Evolutionary conservation across 1,139 yeast genomes (phyloP).

Genomic region (Hyphopichia pseudoburtonii): DNA sequence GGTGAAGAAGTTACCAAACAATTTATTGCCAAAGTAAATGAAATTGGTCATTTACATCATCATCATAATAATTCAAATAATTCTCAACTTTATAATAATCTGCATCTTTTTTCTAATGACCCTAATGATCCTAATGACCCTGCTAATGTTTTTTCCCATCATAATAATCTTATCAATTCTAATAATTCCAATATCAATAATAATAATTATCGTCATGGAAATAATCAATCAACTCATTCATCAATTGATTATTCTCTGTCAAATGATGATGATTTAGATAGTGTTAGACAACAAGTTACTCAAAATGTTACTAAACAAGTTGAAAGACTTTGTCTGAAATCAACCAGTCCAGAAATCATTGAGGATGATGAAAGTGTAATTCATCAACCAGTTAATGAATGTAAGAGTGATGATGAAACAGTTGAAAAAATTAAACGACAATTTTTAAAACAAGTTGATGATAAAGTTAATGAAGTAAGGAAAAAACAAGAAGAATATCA

Average conservation of each 20-base stretch:
- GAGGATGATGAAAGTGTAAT: slow-evolving; percentile 5
- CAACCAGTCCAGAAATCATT: slow-evolving; percentile 11
- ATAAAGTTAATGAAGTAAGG: slow-evolving; percentile 14
- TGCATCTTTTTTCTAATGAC: too few species aligned
- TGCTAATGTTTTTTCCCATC: background rate
- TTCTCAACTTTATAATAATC: background rate
- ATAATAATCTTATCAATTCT: background rate
- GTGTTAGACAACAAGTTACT: slow-evolving; percentile 22
- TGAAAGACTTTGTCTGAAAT: slow-evolving; percentile 16
- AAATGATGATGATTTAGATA: slow-evolving; percentile 15
- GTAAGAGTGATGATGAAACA: slow-evolving; percentile 8
- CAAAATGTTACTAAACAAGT: slow-evolving; percentile 22
- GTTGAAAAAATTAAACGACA: slow-evolving; percentile 18
- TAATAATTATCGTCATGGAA: background rate
- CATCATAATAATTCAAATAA: background rate
- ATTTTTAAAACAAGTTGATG: slow-evolving; percentile 22
- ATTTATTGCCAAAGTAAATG: slow-evolving; percentile 23
- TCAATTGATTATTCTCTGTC: slow-evolving; percentile 6
- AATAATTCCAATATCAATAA: background rate
- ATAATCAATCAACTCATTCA: slow-evolving; percentile 13
- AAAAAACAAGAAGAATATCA: slow-evolving; percentile 12
- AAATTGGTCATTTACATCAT: slow-evolving; percentile 14
- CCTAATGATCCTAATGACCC: background rate
- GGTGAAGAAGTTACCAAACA: slow-evolving; percentile 25
- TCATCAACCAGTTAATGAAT: slow-evolving; percentile 4